Evolutionary conservation across 441 rosid species (phyloP).

Genomic region (Sinapis alba): DNA sequence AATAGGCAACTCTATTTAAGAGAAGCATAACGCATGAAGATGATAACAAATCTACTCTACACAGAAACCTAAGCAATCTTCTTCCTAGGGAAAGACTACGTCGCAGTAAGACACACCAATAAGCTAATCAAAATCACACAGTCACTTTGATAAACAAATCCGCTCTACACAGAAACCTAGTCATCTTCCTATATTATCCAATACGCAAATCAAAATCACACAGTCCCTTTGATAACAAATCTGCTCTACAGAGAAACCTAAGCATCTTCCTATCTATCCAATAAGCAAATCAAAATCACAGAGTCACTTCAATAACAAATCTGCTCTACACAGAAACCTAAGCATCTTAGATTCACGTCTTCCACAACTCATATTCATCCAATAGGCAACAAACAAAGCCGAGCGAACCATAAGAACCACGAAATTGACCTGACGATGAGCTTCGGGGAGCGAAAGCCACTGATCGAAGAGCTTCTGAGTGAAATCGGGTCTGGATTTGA

Average conservation of each 20-base stretch:
- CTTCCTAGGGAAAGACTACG: neutral
- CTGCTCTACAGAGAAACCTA: too few species aligned
- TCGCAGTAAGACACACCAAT: neutral
- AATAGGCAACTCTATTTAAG: neutral
- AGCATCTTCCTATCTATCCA: neutral
- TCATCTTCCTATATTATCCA: neutral
- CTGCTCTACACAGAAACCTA: neutral
- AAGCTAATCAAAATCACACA: too few species aligned
- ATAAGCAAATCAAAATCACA: too few species aligned
- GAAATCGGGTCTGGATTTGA: constrained; percentile 72
- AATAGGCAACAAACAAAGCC: too few species aligned
- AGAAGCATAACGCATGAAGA: neutral
- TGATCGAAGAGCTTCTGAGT: constrained; percentile 78
- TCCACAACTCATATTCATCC: too few species aligned
- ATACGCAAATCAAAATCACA: too few species aligned
- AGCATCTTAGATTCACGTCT: too few species aligned
- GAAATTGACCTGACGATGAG: constrained; percentile 60
- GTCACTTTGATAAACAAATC: too few species aligned
- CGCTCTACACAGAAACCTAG: neutral
- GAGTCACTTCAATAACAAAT: too few species aligned
- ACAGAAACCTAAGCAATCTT: neutral
- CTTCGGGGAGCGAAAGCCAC: constrained; percentile 90
- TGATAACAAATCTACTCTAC: neutral
- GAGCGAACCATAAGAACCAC: neutral
- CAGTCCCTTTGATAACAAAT: too few species aligned